Conservation (phyloP, 345 rosid genomes). For the Raphanus sativus region DNA sequence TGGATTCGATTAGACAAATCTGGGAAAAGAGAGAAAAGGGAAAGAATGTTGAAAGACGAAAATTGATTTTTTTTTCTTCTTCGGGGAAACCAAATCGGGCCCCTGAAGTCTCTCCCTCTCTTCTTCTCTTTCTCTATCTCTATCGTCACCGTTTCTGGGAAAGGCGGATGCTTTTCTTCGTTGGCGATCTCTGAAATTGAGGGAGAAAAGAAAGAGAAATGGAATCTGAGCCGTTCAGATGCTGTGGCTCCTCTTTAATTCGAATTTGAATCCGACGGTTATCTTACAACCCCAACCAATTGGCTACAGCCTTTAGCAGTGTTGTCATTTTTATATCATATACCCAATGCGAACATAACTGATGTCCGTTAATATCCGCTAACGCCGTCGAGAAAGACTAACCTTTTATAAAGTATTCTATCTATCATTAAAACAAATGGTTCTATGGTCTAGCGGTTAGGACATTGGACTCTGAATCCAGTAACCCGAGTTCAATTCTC, state of each 20-base stretch:
- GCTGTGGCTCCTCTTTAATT: slow-evolving; percentile 21
- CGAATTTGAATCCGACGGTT: slow-evolving; percentile 44
- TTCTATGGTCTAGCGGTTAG: slow-evolving; percentile 76
- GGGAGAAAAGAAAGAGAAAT: slow-evolving; percentile 19
- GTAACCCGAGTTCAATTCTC: slow-evolving; percentile 99
- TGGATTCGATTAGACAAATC: slow-evolving; percentile 28
- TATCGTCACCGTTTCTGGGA: slow-evolving; percentile 36
- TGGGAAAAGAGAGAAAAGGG: slow-evolving; percentile 28
- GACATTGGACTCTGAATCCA: slow-evolving; percentile 98
- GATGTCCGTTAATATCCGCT: background rate
- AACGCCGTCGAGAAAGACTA: background rate
- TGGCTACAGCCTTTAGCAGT: background rate
- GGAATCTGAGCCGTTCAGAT: slow-evolving; percentile 34
- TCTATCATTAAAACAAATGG: background rate
- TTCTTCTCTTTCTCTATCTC: slow-evolving; percentile 1
- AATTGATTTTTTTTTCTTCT: background rate
- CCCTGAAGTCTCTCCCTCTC: slow-evolving; percentile 11
- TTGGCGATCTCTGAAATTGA: slow-evolving; percentile 24
- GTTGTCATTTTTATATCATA: background rate
- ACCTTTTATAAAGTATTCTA: rapidly evolving
- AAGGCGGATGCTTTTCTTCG: slow-evolving; percentile 47
- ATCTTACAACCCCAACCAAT: slow-evolving; percentile 23
- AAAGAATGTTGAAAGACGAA: background rate
- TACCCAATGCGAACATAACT: background rate
- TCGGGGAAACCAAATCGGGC: slow-evolving; percentile 38